Evolutionary conservation across 495 filamentous ascomycete species (phyloP).

Genomic region (Penicillium herquei): DNA sequence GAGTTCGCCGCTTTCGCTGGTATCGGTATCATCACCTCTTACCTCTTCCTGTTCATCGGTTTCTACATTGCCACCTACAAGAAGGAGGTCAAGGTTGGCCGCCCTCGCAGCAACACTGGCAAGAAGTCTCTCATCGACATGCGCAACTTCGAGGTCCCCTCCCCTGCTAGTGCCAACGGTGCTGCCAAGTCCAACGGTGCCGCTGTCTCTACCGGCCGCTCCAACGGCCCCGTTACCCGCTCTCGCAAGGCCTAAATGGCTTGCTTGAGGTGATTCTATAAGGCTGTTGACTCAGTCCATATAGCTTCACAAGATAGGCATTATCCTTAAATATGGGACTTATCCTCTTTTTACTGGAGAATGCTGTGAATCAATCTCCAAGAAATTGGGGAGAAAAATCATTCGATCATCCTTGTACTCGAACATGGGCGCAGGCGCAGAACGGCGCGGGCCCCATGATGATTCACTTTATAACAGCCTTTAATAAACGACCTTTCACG

Average conservation of each 20-base stretch:
- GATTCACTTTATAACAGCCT: conserved; percentile 34
- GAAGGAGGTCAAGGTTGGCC: conserved; percentile 68
- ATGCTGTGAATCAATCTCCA: conserved; percentile 2
- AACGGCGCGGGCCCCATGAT: conserved; percentile 17
- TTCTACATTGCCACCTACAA: conserved; percentile 99
- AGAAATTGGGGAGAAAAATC: conserved; percentile 10
- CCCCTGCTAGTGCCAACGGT: conserved; percentile 13
- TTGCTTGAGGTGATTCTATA: neutral
- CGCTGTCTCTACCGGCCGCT: conserved; percentile 35
- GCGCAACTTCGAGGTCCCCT: conserved; percentile 50
- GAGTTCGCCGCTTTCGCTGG: conserved; percentile 96
- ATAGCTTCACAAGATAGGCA: neutral
- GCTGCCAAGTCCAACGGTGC: conserved; percentile 34
- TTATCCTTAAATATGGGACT: no score
- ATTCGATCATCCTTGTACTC: conserved; percentile 15
- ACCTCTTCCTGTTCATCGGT: conserved; percentile 96
- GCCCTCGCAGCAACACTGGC: conserved; percentile 51
- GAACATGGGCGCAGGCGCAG: conserved; percentile 8
- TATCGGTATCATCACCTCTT: conserved; percentile 86
- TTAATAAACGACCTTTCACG: conserved; percentile 49
- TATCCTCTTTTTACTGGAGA: neutral
- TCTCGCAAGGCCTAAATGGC: conserved; percentile 48
- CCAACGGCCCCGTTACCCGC: conserved; percentile 47
- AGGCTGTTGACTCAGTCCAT: neutral
- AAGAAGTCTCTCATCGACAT: conserved; percentile 54